Conservation (phyloP, 225 moss, liverwort and hornwort genomes). For the Takakia lepidozioides region DNA sequence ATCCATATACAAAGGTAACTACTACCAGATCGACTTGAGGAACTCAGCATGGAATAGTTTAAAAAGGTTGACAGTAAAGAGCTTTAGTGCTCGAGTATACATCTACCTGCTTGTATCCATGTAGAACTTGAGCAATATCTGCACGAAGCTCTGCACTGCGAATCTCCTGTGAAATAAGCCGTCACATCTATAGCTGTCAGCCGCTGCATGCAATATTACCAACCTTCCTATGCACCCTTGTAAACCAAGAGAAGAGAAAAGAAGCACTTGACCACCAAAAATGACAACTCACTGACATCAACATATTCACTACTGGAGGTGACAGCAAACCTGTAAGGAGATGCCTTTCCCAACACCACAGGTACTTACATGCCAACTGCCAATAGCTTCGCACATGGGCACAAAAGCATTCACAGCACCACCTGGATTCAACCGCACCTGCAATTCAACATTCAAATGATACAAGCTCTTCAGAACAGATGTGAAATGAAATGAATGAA, state of each 20-base stretch:
- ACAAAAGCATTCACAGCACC: slow-evolving; percentile 86
- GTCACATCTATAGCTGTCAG: no score
- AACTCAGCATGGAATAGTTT: background rate
- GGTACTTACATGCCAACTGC: slow-evolving; percentile 96
- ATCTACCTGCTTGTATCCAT: slow-evolving; percentile 89
- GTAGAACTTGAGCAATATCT: slow-evolving; percentile 80
- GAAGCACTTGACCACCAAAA: no score
- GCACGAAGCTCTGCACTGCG: slow-evolving; percentile 83
- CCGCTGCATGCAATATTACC: background rate
- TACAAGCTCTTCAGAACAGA: background rate
- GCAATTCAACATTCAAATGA: background rate
- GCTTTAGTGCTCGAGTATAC: background rate
- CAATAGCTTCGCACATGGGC: slow-evolving; percentile 95
- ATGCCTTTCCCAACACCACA: background rate
- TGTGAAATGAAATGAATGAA: no score
- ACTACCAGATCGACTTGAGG: background rate
- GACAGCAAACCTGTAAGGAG: background rate
- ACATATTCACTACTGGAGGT: no score
- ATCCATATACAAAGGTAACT: background rate
- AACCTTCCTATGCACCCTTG: background rate
- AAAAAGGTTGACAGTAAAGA: background rate
- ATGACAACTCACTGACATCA: no score
- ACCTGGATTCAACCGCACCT: slow-evolving; percentile 90
- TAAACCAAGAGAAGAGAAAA: no score
- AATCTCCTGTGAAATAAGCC: slow-evolving; percentile 55